Conservation (phyloP, 306 rosid genomes). For the cucumber (Cucumis sativus) region DNA sequence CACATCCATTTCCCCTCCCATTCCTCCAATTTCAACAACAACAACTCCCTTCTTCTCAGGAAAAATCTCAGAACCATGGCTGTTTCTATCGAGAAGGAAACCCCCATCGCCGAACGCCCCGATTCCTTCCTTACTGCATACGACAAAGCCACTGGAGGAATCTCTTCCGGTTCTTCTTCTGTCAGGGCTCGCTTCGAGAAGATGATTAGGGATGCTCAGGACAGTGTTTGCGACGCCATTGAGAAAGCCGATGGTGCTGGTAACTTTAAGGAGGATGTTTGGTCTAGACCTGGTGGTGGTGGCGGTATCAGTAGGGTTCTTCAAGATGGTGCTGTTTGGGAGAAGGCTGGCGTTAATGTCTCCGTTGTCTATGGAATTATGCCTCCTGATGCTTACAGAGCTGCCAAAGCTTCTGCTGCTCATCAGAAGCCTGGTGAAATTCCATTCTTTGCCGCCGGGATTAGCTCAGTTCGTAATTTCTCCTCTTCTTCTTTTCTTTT, state of each 20-base stretch:
- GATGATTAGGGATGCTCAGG: conserved; percentile 94
- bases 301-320: conserved; percentile 96
- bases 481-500: not conserved
- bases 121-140: conserved; percentile 58
- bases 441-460: conserved; percentile 91
- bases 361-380: conserved; percentile 89
- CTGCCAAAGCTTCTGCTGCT: conserved; percentile 49
- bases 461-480: conserved; percentile 65
- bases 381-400: conserved; percentile 98
- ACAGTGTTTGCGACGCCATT: conserved; percentile 62
- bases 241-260: conserved; percentile 74
- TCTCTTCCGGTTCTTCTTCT: conserved; percentile 26
- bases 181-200: conserved; percentile 83
- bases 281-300: conserved; percentile 98
- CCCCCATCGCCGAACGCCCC: conserved; percentile 65
- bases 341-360: conserved; percentile 97
- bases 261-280: conserved; percentile 76
- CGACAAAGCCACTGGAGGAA: conserved; percentile 17
- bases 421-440: conserved; percentile 79
- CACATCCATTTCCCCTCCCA: not conserved
- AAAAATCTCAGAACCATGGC: conserved; percentile 11
- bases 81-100: conserved; percentile 71
- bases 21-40: not conserved
- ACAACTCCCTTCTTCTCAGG: not conserved
- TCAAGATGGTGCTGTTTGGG: conserved; percentile 88